Evolutionary conservation across 2,329 filamentous ascomycete genomes (phyloP).

Genomic region (Tolypocladium endophyticum): DNA sequence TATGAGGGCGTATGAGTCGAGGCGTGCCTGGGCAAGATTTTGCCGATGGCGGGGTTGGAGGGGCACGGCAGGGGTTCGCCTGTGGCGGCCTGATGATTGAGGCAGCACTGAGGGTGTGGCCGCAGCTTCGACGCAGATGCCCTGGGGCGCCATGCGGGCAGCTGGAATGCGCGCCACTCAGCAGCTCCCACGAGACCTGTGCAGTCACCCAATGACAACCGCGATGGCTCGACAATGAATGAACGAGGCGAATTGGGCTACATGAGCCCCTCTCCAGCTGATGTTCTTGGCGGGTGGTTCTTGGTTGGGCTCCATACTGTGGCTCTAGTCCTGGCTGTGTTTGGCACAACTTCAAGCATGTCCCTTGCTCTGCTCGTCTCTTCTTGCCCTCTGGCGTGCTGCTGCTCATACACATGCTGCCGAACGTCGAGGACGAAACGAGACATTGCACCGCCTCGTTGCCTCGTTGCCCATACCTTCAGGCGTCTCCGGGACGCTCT

Average conservation of each 20-base stretch:
- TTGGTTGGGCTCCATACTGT: background rate
- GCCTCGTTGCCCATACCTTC: background rate
- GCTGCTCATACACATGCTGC: background rate
- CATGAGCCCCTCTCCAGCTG: background rate
- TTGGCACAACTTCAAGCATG: background rate
- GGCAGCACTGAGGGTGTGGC: constrained; percentile 1
- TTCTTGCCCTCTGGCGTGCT: background rate
- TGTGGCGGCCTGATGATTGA: background rate
- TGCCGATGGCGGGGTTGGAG: constrained; percentile 6
- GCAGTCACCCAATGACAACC: background rate
- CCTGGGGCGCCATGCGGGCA: background rate
- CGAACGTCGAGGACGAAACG: background rate
- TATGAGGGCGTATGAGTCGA: background rate
- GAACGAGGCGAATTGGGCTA: background rate
- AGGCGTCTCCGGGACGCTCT: background rate
- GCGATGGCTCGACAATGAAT: background rate
- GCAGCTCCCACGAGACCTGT: background rate
- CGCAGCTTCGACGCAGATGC: no score
- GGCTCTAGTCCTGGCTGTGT: no score
- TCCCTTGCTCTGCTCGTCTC: background rate
- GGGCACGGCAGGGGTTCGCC: background rate
- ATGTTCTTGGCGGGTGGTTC: background rate
- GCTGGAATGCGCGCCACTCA: background rate
- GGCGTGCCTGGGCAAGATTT: background rate
- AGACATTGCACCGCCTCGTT: background rate